These are phyloP conservation scores for Apophysomyces ossiformis DNA, from an alignment of 371 early-diverging fungal genomes.

Conservation along the genomic window DNA sequence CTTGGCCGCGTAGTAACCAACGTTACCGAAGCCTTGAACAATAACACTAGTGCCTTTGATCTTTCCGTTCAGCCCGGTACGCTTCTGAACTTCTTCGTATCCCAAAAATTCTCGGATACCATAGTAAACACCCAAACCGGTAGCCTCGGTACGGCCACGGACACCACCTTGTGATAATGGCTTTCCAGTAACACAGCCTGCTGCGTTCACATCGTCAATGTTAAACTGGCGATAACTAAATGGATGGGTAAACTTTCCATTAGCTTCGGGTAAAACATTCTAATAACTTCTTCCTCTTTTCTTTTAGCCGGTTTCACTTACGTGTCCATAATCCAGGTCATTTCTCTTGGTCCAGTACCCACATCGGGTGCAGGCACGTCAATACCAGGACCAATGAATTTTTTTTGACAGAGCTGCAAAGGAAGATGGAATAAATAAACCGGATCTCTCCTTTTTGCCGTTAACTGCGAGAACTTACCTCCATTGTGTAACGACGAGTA, in stretches of 20 bases:
- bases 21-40: constrained; percentile 93
- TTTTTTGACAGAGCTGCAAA: constrained; percentile 78
- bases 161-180: constrained; percentile 88
- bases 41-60: constrained; percentile 72
- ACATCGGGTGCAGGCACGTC: constrained; percentile 91
- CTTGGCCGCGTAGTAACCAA: constrained; percentile 89
- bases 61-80: constrained; percentile 71
- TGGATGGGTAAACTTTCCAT: too few species aligned
- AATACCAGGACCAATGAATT: constrained; percentile 81
- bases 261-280: not conserved
- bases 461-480: constrained; percentile 25
- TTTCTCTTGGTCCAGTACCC: constrained; percentile 87
- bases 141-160: constrained; percentile 90
- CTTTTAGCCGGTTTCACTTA: not conserved
- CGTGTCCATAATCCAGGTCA: constrained; percentile 94
- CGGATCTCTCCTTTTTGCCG: not conserved
- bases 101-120: constrained; percentile 85
- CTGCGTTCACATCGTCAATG: constrained; percentile 81
- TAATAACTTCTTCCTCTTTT: not conserved
- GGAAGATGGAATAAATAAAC: not conserved
- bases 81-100: constrained; percentile 80
- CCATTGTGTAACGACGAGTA: constrained; percentile 89
- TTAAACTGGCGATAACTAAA: constrained; percentile 81
- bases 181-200: constrained; percentile 91
- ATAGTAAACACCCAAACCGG: constrained; percentile 89